Evolutionary conservation across 352 stramenopile genomes (phyloP), one percentile per base, ranked within the genome.

Genomic region (Phytophthora constricta): DNA sequence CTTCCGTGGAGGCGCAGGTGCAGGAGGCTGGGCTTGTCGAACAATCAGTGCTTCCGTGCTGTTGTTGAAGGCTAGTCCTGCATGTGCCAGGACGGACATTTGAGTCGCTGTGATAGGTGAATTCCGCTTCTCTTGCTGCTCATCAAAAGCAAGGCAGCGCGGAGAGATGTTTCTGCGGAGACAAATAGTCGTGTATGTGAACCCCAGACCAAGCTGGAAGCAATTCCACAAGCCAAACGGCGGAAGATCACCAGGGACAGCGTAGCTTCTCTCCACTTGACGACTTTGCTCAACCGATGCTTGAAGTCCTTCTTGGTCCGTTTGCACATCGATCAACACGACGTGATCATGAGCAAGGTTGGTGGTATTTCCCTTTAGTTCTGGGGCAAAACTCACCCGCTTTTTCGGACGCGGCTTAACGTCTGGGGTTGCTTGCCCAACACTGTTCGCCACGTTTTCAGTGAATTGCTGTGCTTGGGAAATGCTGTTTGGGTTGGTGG

Each of bases 141-240:
- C 76, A 14, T 88, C 72, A 2, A 87, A 47, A 33, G 65, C 23
- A 7, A 89, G 49, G 5, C 62, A 64, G 0, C 71, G 73, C 8
- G 73, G 58, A 0, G 84, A 90, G 19, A 90, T 76, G 47, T 86
- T 74, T 20, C 76, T 68, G 3, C 84, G 79, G 16, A 92, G 65
- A 25, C 86, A 68, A 46, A 92, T 69, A 1, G 62, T 58, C 27
- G 64, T 77, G 46, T 88, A 89, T 1, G 79, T 59, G n/a, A 92
- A 58, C 7, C n/a, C 61, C 0, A 74, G 5, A 3, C 84, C 84
- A 26, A 92, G 72, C 46, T 85, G 73, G 49, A 80, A 81, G 39
- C 70, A 79, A 54, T 89, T 59, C 47, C 51, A 65, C 77, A 68
- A 90, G 0, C 81, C 81, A 42, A 90, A 79, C 25, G 71, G 37